phyloP scores from a whole-genome alignment of 208 protist genomes.

The Trypanosoma conorhini region DNA sequence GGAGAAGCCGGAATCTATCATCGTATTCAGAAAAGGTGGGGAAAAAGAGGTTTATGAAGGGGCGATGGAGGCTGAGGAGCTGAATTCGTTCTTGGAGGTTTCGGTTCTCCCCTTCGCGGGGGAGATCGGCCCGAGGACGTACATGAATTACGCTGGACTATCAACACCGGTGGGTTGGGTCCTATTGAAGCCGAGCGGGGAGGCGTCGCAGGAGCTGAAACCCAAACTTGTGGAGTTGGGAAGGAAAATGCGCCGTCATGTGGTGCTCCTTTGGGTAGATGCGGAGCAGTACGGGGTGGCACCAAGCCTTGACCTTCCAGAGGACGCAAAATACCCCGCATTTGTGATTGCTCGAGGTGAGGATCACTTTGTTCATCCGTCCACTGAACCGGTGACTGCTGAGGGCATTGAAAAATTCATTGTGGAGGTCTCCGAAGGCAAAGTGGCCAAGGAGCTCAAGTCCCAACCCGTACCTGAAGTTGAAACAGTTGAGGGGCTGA shows the following conservation, averaged over 20 bases:
- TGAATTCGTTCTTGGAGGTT: constrained; percentile 55
- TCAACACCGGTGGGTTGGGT: constrained; percentile 65
- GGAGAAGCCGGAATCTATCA: constrained; percentile 60
- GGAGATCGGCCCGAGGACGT: constrained; percentile 65
- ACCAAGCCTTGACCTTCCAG: constrained; percentile 56
- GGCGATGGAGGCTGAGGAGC: constrained; percentile 29
- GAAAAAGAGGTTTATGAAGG: constrained; percentile 53
- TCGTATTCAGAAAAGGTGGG: constrained; percentile 47
- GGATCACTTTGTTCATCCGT: constrained; percentile 56
- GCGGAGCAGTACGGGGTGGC: constrained; percentile 65
- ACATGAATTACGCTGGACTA: constrained; percentile 65
- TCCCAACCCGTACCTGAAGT: constrained; percentile 61
- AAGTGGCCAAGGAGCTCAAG: constrained; percentile 44
- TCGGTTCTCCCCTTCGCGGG: constrained; percentile 60
- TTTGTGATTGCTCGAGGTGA: constrained; percentile 66
- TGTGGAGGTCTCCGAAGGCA: constrained; percentile 51
- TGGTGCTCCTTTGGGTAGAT: constrained; percentile 81
- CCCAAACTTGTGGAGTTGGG: constrained; percentile 47
- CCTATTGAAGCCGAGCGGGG: constrained; percentile 44
- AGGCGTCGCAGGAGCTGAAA: constrained; percentile 25
- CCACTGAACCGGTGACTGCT: constrained; percentile 37
- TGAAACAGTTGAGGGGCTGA: constrained; percentile 79
- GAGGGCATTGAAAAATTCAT: constrained; percentile 58
- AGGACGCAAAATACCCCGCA: constrained; percentile 65
- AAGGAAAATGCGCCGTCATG: constrained; percentile 64